A percentile compares a stretch with the other conserved stretches of the same genome.
Conservation (phyloP, 2,329 filamentous ascomycete genomes). For the Penicillium nordicum region DNA sequence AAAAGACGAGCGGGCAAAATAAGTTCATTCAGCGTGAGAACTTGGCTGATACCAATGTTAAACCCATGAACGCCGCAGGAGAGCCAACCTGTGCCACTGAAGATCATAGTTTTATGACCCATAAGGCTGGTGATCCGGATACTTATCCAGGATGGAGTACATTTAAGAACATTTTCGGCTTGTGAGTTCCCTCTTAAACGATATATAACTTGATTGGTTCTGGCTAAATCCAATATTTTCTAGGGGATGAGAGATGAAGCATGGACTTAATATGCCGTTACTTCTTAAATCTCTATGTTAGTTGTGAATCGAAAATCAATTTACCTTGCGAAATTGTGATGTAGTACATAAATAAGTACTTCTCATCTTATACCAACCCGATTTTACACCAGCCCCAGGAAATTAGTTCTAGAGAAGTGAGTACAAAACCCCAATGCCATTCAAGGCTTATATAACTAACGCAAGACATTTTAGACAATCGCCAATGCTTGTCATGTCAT, state of each 20-base stretch:
- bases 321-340: no score
- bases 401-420: no score
- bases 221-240: not conserved
- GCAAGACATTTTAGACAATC: no score
- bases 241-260: not conserved
- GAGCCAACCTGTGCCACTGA: conserved; percentile 28
- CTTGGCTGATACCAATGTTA: not conserved
- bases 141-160: conserved; percentile 32
- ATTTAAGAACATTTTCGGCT: conserved; percentile 21
- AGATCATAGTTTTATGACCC: conserved; percentile 32
- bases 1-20: conserved; percentile 26
- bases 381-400: no score
- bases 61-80: conserved; percentile 3
- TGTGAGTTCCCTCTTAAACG: conserved; percentile 1
- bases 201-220: not conserved
- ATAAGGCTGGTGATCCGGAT: conserved; percentile 26
- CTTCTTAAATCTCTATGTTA: no score
- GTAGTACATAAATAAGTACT: no score
- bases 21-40: conserved; percentile 19
- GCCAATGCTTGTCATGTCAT: no score
- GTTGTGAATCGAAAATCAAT: no score
- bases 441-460: no score
- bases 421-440: no score
- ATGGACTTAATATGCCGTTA: no score
- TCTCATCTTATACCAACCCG: no score